Evolutionary conservation across 1,284 basidiomycete genomes (phyloP), one percentile per base, ranked within the genome.

Genomic region (Ceratobasidium sp.): DNA sequence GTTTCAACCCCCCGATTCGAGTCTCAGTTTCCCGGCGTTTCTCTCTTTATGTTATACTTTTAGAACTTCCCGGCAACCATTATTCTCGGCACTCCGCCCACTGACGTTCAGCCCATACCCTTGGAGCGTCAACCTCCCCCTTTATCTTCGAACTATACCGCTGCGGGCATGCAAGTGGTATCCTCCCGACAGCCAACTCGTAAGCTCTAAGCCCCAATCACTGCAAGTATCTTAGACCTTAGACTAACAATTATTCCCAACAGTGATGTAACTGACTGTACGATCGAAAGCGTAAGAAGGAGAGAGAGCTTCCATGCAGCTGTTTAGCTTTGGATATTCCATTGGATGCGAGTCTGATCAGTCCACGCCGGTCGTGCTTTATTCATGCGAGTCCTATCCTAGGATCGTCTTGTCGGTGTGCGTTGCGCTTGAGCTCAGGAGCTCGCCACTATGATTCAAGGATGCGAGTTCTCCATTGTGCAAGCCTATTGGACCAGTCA

Each of bases 321-420:
- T 71, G 47, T 33, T 22, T 71, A 15, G 67, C 54, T 3, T 29
- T 71, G 11, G 24, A 31, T 33, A 71, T 71, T 3, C 67, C 67
- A 45, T 71, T 71, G 15, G 56, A 71, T 33, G 67, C 59, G 24
- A 60, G 67, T 41, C 48, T 24, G 31, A 31, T 9, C 29, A 45
- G 24, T 4, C 19, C n/a, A 17, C 17, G 14, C 19, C 17, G 6
- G 1, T 1, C n/a, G 29, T 27, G 17, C 6, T 44, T 4, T 27
- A 1, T 54, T 24, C 44, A 22, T 56, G n/a, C 8, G 4, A 29
- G 29, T 29, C 8, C 19, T 14, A 24, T 53, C n/a, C 15, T 22
- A 71, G 67, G 56, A 71, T 22, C 56, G 59, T 27, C 67, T 71
- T n/a, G 67, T 71, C 17, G 67, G 67, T 14, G 67, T 71, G 44